Conservation (phyloP, 1,284 basidiomycete species). For the Nidula niveotomentosa region DNA sequence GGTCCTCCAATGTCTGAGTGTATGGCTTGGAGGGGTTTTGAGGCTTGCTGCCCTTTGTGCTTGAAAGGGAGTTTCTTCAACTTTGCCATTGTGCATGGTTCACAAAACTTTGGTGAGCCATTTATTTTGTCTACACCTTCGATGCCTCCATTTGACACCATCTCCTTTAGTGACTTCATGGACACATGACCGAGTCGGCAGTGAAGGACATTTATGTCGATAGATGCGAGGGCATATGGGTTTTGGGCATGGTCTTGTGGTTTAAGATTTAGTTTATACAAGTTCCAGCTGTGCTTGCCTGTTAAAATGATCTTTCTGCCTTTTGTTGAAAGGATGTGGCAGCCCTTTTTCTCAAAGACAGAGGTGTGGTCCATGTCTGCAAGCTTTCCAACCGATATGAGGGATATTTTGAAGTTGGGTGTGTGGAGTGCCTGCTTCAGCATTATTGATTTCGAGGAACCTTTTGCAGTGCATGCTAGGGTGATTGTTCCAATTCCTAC, state of each 20-base stretch:
- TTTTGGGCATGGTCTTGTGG: not conserved
- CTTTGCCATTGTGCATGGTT: conserved; percentile 18
- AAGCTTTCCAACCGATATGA: conserved; percentile 2
- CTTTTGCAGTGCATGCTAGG: not conserved
- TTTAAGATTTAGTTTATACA: conserved; percentile 1
- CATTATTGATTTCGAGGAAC: not conserved
- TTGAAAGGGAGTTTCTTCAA: conserved; percentile 21
- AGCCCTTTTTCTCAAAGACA: not conserved
- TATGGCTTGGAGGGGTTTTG: conserved; percentile 20
- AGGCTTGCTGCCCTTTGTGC: conserved; percentile 8
- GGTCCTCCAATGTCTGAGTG: conserved; percentile 30
- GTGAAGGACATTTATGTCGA: conserved; percentile 17
- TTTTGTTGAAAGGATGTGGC: not conserved
- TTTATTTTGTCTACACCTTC: conserved; percentile 5
- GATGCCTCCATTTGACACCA: conserved; percentile 15
- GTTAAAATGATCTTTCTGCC: not conserved
- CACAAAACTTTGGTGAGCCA: conserved; percentile 10
- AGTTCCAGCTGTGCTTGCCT: not conserved
- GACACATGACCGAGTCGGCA: conserved; percentile 17
- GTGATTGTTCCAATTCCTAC: conserved; percentile 8
- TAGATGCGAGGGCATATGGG: not conserved
- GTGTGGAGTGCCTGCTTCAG: conserved; percentile 1
- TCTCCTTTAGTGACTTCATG: conserved; percentile 7
- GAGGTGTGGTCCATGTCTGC: not conserved
- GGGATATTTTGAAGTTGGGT: conserved; percentile 4